Base-by-base conservation (phyloP, 306 rosid genomes). In the Delonix regia region DNA sequence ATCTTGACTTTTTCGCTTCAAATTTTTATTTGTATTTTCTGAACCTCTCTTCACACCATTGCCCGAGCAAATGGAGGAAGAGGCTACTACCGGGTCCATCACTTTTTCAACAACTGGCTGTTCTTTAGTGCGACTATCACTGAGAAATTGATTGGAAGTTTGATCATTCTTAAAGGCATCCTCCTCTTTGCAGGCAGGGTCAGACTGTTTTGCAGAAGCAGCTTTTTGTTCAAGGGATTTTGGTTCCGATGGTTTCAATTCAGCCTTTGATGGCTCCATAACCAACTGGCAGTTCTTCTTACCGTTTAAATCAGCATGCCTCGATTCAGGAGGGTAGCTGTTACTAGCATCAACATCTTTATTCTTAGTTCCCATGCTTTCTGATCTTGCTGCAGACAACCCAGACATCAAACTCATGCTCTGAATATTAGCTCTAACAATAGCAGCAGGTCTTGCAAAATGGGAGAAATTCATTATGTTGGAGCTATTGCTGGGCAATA, bases 61-160 rank as follows among this genome's bases (percentile, higher is more conserved):
- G 69, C 89, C 98, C 39, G 99, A 95, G 86, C 99, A 91, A 83
- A 91, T 86, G 33, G 98, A 94, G 70, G 91, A 88, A 75, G 98
- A 90, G 80, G 96, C 93, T 64, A 89, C 88, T 10, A 70, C 86
- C 38, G 89, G 85, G 82, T 91, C 92, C 47, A 14, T 9, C 62
- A 71, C 42, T 83, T 87, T 91, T 77, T 92, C 98, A 69, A 70
- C 82, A 85, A 81, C 84, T 30, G 78, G 71, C 42, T 80, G 84
- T 68, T 76, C 89, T 72, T 81, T 82, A 41, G 71, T 18, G 5
- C 81, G 84, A 76, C 83, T 83, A 59, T 81, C 92, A 65, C 83
- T 83, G 78, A 77, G 62, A 81, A 75, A 62, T 73, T 67, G 88
- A 82, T 62, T 79, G 67, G 78, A 74, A 78, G 53, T 76, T 74